Conservation (phyloP, 306 rosid genomes). For the Trifolium repens region DNA sequence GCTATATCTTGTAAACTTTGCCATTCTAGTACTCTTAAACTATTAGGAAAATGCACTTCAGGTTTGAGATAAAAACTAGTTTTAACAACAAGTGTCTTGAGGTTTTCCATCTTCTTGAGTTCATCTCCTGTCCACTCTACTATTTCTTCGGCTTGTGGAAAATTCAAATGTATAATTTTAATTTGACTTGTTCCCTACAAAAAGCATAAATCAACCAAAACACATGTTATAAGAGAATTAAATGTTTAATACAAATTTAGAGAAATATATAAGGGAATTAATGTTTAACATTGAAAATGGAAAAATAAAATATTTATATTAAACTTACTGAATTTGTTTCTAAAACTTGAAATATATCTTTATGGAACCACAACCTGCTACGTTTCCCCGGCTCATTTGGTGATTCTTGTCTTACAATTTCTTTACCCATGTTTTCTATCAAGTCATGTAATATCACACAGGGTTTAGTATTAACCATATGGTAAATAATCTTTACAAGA, state of each 20-base stretch:
- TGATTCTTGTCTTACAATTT: not conserved
- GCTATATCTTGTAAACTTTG: not conserved
- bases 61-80: too few species aligned
- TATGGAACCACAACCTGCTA: conserved; percentile 5
- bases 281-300: too few species aligned
- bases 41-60: not conserved
- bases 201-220: not conserved
- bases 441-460: not conserved
- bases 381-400: conserved; percentile 11
- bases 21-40: conserved; percentile 1
- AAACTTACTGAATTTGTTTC: not conserved
- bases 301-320: too few species aligned
- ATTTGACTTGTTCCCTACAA: conserved; percentile 7
- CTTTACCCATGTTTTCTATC: conserved; percentile 18
- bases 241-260: too few species aligned
- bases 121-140: not conserved
- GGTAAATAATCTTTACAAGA: too few species aligned
- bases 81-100: not conserved
- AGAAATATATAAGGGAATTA: too few species aligned
- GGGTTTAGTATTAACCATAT: too few species aligned
- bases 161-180: not conserved
- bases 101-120: not conserved
- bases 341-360: conserved; percentile 6
- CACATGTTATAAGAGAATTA: too few species aligned
- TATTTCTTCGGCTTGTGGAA: not conserved